phyloP scores from a whole-genome alignment of 345 rosid genomes.

The Stellera chamaejasme region DNA sequence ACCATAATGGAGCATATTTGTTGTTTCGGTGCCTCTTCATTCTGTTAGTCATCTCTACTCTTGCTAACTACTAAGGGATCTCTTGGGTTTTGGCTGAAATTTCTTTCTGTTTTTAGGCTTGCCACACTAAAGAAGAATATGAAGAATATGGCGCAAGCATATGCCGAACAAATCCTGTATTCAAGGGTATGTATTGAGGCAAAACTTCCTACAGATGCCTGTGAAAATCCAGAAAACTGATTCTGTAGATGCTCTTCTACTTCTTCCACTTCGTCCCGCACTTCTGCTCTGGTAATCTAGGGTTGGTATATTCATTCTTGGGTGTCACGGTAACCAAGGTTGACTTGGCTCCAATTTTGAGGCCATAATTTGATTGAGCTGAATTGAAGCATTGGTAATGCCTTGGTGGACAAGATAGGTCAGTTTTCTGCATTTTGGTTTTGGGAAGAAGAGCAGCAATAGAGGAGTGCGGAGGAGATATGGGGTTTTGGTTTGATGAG shows the following conservation, averaged over 20 bases:
- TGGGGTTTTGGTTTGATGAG: too few relatives aligned
- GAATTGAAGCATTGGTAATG: too few relatives aligned
- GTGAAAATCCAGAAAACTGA: background rate
- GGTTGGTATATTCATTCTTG: too few relatives aligned
- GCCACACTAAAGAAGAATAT: slow-evolving; percentile 96
- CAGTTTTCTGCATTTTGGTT: too few relatives aligned
- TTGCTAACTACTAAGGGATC: background rate
- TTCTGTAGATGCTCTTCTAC: slow-evolving; percentile 7
- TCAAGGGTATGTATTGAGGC: slow-evolving; percentile 92
- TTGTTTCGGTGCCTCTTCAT: background rate
- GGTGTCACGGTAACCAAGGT: too few relatives aligned
- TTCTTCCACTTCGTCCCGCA: slow-evolving; percentile 5
- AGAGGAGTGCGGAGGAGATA: too few relatives aligned
- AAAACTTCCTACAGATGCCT: slow-evolving; percentile 7
- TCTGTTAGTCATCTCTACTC: background rate
- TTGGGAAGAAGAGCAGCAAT: too few relatives aligned
- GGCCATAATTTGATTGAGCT: too few relatives aligned
- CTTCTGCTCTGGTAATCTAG: background rate
- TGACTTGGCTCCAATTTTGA: too few relatives aligned
- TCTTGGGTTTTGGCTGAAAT: background rate
- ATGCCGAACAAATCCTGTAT: slow-evolving; percentile 98
- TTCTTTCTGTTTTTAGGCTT: slow-evolving; percentile 42
- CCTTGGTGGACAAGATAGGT: too few relatives aligned
- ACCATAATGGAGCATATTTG: too few relatives aligned
- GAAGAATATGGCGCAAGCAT: slow-evolving; percentile 98